These are phyloP conservation scores for Hypholoma sublateritium DNA, from an alignment of 768 basidiomycete genomes.

Conservation along the genomic window DNA sequence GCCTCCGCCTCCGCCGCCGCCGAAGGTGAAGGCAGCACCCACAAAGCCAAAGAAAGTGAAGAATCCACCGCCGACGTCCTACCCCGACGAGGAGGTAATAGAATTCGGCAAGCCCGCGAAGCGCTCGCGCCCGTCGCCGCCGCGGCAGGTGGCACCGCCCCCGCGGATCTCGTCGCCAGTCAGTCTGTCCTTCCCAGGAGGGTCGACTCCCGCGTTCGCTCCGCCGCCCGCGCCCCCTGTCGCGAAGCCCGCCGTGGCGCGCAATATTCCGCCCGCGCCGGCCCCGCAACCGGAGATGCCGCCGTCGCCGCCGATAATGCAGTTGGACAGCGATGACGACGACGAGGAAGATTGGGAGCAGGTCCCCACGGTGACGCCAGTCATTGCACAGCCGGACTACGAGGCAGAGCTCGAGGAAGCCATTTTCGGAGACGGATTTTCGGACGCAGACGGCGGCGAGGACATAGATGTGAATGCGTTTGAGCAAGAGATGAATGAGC, in stretches of 20 bases:
- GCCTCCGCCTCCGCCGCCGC: slow-evolving; percentile 19
- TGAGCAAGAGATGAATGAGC: slow-evolving; percentile 35
- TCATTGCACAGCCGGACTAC: slow-evolving; percentile 6
- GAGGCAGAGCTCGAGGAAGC: slow-evolving; percentile 25
- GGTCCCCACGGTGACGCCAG: slow-evolving; percentile 23
- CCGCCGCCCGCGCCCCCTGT: slow-evolving; percentile 11
- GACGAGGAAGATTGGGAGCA: slow-evolving; percentile 53
- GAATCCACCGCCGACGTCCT: neutral
- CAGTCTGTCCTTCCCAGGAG: slow-evolving; percentile 13
- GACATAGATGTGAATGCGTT: slow-evolving; percentile 41
- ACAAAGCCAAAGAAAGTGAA: neutral
- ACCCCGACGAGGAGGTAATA: slow-evolving; percentile 17
- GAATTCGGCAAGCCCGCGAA: slow-evolving; percentile 16
- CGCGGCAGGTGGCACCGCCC: slow-evolving; percentile 3
- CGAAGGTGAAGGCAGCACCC: slow-evolving; percentile 4
- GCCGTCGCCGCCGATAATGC: neutral
- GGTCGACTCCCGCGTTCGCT: slow-evolving; percentile 1
- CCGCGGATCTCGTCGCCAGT: slow-evolving; percentile 6
- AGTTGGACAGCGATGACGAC: slow-evolving; percentile 12
- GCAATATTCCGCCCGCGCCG: neutral
- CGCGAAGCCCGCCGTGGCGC: neutral
- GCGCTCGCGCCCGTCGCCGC: slow-evolving; percentile 11
- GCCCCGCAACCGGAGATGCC: neutral
- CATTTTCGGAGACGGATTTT: slow-evolving; percentile 22
- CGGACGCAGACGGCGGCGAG: slow-evolving; percentile 17